Evolutionary conservation across 2,329 filamentous ascomycete genomes (phyloP).

Genomic region (Trichoderma arundinaceum): DNA sequence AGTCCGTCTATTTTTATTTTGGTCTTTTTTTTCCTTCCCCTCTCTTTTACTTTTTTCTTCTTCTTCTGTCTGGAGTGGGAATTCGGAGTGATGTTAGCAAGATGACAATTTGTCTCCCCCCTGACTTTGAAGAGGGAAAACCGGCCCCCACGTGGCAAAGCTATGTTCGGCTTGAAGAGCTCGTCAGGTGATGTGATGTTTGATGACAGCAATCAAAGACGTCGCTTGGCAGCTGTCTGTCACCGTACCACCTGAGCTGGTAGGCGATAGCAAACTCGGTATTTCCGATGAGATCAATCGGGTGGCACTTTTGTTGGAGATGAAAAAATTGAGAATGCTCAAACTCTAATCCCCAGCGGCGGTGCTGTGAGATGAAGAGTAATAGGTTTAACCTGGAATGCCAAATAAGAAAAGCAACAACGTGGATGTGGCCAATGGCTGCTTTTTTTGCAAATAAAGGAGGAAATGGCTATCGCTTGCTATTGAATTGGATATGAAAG

Average conservation of each 20-base stretch:
- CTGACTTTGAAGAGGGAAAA: background rate
- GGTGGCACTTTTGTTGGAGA: background rate
- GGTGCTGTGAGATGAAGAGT: background rate
- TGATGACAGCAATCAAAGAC: background rate
- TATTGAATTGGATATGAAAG: background rate
- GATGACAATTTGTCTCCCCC: background rate
- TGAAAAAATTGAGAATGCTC: no score
- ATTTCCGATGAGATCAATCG: background rate
- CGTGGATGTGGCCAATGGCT: background rate
- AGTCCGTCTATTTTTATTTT: background rate
- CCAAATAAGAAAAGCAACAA: background rate
- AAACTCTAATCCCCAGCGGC: no score
- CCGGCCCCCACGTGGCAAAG: conserved; percentile 22
- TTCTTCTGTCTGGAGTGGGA: background rate
- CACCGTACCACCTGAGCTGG: background rate
- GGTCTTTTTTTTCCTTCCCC: background rate
- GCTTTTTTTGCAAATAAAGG: background rate
- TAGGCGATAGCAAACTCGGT: background rate
- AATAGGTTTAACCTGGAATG: background rate
- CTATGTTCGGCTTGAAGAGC: background rate
- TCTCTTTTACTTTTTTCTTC: background rate
- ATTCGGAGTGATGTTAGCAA: no score
- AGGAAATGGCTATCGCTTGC: background rate
- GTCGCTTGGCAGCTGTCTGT: background rate
- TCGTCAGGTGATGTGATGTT: conserved; percentile 20